phyloP scores from a whole-genome alignment of 345 rosid species.

The Diplotaxis tenuifolia region DNA sequence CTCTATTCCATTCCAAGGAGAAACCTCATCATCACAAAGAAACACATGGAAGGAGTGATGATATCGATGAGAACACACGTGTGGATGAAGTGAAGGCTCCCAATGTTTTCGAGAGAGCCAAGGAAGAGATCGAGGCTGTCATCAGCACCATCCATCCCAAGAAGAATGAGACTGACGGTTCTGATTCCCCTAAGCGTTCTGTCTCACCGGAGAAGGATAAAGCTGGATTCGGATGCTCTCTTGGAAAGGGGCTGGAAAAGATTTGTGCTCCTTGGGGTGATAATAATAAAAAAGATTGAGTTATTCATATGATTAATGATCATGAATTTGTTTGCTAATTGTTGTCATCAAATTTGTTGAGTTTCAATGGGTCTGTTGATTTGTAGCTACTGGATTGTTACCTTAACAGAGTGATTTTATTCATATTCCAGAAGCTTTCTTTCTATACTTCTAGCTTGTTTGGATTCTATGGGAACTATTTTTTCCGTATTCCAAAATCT shows the following conservation, averaged over 20 bases:
- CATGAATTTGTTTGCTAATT: constrained; percentile 12
- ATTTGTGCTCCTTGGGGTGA: constrained; percentile 42
- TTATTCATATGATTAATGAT: not conserved
- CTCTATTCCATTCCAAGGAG: constrained; percentile 32
- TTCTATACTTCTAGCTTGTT: too few relatives aligned
- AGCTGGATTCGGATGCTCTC: constrained; percentile 42
- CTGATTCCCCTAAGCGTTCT: constrained; percentile 8
- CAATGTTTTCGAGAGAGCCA: constrained; percentile 47
- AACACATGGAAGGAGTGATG: constrained; percentile 49
- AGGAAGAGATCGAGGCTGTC: constrained; percentile 63
- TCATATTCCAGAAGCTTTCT: too few relatives aligned
- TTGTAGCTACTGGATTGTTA: constrained; percentile 1
- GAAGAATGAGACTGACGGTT: constrained; percentile 31
- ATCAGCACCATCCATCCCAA: constrained; percentile 44
- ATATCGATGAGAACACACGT: constrained; percentile 43
- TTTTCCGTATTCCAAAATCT: too few relatives aligned
- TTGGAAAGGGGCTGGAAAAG: constrained; percentile 52
- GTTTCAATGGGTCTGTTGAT: not conserved
- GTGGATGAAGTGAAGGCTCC: constrained; percentile 58
- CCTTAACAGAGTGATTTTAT: not conserved
- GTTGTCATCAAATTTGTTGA: not conserved
- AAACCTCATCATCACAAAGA: constrained; percentile 41
- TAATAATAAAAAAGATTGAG: constrained; percentile 26
- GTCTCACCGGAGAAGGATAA: constrained; percentile 38
- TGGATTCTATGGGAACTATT: too few relatives aligned